Evolutionary conservation across 169 alveolate genomes (phyloP).

Genomic region (Plasmodium relictum): DNA sequence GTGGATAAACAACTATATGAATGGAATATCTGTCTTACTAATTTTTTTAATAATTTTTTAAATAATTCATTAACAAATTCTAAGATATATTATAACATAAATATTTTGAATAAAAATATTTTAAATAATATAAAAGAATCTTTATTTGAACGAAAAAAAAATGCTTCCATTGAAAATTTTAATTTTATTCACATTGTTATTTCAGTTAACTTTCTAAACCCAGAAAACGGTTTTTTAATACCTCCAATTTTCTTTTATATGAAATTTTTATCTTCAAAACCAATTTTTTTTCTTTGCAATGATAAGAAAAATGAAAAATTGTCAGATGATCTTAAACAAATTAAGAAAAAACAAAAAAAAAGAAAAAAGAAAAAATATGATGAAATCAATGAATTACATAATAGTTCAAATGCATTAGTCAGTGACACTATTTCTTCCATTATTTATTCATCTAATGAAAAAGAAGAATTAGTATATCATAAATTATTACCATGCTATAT

Average conservation of each 20-base stretch:
- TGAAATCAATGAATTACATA: neutral
- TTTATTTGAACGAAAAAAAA: conserved; percentile 6
- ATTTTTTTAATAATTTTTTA: conserved; percentile 43
- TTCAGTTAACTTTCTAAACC: conserved; percentile 32
- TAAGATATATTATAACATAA: conserved; percentile 26
- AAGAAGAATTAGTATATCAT: neutral
- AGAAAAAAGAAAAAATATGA: conserved; percentile 19
- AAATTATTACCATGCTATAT: conserved; percentile 67
- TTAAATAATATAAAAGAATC: conserved; percentile 31
- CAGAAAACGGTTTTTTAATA: neutral
- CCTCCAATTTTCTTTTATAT: conserved; percentile 36
- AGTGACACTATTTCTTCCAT: neutral
- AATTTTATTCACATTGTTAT: conserved; percentile 42
- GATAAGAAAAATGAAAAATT: conserved; percentile 3
- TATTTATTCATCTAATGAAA: neutral
- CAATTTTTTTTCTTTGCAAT: conserved; percentile 20
- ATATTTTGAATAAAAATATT: conserved; percentile 32
- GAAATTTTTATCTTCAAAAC: conserved; percentile 22
- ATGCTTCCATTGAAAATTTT: neutral
- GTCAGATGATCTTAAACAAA: neutral
- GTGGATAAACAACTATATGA: conserved; percentile 39
- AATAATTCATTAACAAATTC: conserved; percentile 22
- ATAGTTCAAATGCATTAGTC: neutral
- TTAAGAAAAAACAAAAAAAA: neutral
- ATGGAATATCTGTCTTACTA: conserved; percentile 58